Evolutionary conservation across 1,284 basidiomycete genomes (phyloP), one percentile per base, ranked within the genome.

Genomic region (Cutaneotrichosporon sp.): DNA sequence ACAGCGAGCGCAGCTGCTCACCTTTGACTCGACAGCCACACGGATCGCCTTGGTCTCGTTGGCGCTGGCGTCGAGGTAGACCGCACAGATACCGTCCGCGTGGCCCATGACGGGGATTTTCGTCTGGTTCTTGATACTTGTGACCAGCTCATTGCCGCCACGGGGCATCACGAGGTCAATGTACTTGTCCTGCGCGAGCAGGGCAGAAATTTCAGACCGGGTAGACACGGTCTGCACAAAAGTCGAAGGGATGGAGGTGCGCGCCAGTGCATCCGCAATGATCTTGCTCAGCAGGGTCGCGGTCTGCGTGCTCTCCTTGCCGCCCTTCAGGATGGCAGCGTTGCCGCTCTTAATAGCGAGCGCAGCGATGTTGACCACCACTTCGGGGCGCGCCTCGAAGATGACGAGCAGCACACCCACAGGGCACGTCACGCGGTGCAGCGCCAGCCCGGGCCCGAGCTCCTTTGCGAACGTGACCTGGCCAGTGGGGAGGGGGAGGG

Each of bases 31-130:
- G 5, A 96, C 77, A 0, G 87, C 83, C 8, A 97, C 81, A 14
- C 90, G 80, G 31, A 87, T 76, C 0, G 91, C 88, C 71, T 91
- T 96, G 43, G 82, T 80, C 38, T 78, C 64, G 61, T 87, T 82
- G 0, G 93, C 94, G 32, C 81, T 80, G 60, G 87, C 83, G 72
- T 99, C 61, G 51, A 34, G 60, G 55, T 41, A 67, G 33, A 34
- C 57, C n/a, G 57, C 57, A 51, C 49, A 32, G 67, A 70, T 44
- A 52, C 65, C 51, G 65, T 67, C 94, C 4, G 96, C 94, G 68
- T 99, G 96, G 1, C 96, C 96, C 92, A 98, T 97, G 41, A 99
- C 96, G 2, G 96, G 87, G 60, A 99, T 97, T 51, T 87, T 81
- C 0, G 94, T 96, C 58, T 80, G 83, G 56, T 89, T 86, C 72